Conservation (phyloP, 2,329 filamentous ascomycete species). For the Sclerotinia borealis region DNA sequence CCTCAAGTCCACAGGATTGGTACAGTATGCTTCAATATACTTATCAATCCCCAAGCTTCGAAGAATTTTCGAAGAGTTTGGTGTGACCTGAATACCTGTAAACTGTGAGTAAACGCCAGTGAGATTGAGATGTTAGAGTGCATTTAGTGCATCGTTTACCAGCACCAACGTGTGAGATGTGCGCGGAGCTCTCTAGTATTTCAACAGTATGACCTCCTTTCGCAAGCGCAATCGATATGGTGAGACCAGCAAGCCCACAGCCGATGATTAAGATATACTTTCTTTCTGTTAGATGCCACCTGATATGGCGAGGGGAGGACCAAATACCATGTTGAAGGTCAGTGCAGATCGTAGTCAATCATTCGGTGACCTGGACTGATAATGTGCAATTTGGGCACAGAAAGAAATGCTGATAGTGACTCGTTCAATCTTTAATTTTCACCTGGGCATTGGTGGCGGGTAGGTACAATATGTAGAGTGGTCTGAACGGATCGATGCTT, state of each 20-base stretch:
- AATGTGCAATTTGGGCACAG: not conserved
- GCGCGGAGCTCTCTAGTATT: not conserved
- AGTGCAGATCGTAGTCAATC: not conserved
- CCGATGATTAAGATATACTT: constrained; percentile 21
- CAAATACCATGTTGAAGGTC: not conserved
- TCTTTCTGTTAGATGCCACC: not conserved
- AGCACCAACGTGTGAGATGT: not conserved
- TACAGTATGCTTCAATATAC: constrained; percentile 19
- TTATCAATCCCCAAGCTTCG: not conserved
- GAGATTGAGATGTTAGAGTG: not conserved
- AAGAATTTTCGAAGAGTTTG: not conserved
- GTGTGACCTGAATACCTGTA: not conserved
- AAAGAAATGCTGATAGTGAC: not conserved
- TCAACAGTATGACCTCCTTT: constrained; percentile 16
- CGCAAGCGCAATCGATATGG: constrained; percentile 16
- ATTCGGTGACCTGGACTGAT: not conserved
- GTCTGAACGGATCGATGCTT: not conserved
- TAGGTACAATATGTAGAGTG: not conserved
- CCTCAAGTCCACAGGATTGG: constrained; percentile 16
- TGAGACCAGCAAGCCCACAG: constrained; percentile 19
- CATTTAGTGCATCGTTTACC: not conserved
- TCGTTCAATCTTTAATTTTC: not conserved
- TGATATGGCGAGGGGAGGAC: not conserved
- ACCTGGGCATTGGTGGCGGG: not conserved
- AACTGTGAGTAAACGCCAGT: not conserved